A percentile compares a stretch with the other conserved stretches of the same genome.
These are phyloP conservation scores for Metschnikowia anglica DNA, from an alignment of 805 yeast species.

Conservation along the genomic window DNA sequence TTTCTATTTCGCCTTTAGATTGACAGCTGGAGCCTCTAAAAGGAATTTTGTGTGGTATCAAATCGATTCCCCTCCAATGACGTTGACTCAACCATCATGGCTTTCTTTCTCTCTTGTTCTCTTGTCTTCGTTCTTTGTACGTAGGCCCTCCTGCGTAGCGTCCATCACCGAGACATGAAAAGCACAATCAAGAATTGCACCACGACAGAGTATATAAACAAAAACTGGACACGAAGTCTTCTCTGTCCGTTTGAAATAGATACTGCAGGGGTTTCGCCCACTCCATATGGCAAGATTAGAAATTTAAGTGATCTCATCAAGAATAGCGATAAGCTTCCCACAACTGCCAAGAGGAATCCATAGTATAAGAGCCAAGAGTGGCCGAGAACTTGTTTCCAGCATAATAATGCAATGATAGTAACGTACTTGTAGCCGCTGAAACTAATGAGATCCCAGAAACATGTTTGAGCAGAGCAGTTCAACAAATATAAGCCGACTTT, in stretches of 20 bases:
- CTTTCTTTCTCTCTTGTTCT: not conserved
- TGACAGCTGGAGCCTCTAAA: no score
- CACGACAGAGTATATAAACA: constrained; percentile 80
- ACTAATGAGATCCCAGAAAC: constrained; percentile 77
- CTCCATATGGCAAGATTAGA: constrained; percentile 56
- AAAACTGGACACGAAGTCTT: constrained; percentile 80
- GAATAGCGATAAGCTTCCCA: constrained; percentile 53
- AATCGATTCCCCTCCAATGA: no score
- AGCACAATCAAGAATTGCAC: constrained; percentile 76
- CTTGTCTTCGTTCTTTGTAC: not conserved
- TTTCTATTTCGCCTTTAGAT: no score
- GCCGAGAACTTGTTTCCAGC: constrained; percentile 48
- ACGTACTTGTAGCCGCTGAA: constrained; percentile 95
- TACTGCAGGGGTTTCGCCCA: constrained; percentile 45
- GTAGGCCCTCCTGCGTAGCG: no score
- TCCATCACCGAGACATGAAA: constrained; percentile 48
- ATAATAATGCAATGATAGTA: constrained; percentile 60
- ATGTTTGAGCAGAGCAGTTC: constrained; percentile 58
- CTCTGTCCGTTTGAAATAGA: constrained; percentile 66
- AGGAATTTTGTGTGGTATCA: no score
- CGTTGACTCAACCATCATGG: not conserved
- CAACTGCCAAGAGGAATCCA: constrained; percentile 31
- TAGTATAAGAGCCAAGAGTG: constrained; percentile 37
- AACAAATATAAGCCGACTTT: constrained; percentile 82
- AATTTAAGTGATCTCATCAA: constrained; percentile 69